These are phyloP conservation scores for Lactifluus subvellereus DNA, from an alignment of 768 basidiomycete genomes.

Conservation along the genomic window DNA sequence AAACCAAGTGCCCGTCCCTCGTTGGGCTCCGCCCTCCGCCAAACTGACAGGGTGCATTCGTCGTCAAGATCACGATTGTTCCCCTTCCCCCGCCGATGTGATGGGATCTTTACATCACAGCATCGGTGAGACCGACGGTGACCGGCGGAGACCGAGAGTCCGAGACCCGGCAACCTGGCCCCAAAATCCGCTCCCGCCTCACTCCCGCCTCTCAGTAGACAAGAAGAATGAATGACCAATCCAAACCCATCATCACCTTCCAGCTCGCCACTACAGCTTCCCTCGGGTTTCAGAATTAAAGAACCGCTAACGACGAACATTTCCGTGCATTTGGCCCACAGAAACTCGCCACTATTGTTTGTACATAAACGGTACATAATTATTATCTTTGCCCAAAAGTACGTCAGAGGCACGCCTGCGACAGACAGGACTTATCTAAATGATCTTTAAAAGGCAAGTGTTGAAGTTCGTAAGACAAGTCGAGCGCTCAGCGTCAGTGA, in stretches of 20 bases:
- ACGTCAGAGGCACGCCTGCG: slow-evolving; percentile 16
- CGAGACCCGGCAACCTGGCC: slow-evolving; percentile 13
- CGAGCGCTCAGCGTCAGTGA: slow-evolving; percentile 16
- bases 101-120: not conserved
- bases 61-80: not conserved
- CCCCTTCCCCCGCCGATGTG: not conserved
- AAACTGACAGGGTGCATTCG: not conserved
- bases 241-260: not conserved
- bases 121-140: not conserved
- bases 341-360: not conserved
- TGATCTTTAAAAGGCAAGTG: slow-evolving; percentile 11
- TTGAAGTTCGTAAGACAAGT: slow-evolving; percentile 6
- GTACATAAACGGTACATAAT: slow-evolving; percentile 21
- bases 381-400: not conserved
- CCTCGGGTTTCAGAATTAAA: slow-evolving; percentile 19
- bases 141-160: slow-evolving; percentile 4
- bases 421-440: slow-evolving; percentile 1
- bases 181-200: not conserved
- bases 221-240: not conserved
- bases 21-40: not conserved
- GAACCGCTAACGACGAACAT: slow-evolving; percentile 1
- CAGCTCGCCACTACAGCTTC: not conserved
- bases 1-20: not conserved
- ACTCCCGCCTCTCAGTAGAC: not conserved
- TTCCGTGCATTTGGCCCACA: slow-evolving; percentile 3